These are phyloP conservation scores for Rhodotorula paludigena DNA, from an alignment of 768 basidiomycete species.

Conservation along the genomic window DNA sequence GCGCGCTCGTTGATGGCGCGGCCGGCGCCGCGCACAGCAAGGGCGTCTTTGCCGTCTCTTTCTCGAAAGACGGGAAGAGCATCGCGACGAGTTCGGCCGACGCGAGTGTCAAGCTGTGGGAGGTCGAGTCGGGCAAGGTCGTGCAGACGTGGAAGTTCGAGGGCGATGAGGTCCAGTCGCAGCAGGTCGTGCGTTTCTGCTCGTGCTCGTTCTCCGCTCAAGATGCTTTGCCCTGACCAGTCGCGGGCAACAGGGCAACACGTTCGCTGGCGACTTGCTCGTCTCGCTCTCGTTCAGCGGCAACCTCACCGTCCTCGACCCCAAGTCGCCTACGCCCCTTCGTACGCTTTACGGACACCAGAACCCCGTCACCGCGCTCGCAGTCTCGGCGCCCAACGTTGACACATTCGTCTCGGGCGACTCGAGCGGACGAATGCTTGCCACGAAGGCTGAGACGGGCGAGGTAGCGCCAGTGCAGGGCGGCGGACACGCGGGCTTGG, in stretches of 20 bases:
- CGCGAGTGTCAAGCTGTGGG: constrained; percentile 84
- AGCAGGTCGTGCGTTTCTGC: constrained; percentile 25
- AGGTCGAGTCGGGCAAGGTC: constrained; percentile 65
- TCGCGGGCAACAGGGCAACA: constrained; percentile 18
- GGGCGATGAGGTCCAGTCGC: constrained; percentile 25
- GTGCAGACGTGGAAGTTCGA: constrained; percentile 38
- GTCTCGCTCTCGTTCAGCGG: constrained; percentile 35
- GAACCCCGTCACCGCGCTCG: constrained; percentile 32
- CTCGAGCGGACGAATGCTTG: constrained; percentile 15
- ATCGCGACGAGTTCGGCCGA: constrained; percentile 51
- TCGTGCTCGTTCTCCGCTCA: not conserved
- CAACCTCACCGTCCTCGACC: constrained; percentile 35
- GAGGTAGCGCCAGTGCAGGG: constrained; percentile 5
- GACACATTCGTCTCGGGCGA: constrained; percentile 32
- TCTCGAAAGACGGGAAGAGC: constrained; percentile 13
- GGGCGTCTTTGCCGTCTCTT: constrained; percentile 31
- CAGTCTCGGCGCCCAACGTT: not conserved
- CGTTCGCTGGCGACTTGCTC: constrained; percentile 16
- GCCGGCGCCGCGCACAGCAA: constrained; percentile 20
- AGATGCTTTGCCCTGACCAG: too few species aligned
- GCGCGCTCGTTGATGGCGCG: constrained; percentile 52
- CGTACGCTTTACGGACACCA: constrained; percentile 31
- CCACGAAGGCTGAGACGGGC: not conserved
- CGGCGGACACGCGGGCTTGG: constrained; percentile 6
- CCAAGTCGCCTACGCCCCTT: constrained; percentile 2